Base-by-base conservation (phyloP, 2,329 filamentous ascomycete genomes). In the Calonectria multiphialidica region DNA sequence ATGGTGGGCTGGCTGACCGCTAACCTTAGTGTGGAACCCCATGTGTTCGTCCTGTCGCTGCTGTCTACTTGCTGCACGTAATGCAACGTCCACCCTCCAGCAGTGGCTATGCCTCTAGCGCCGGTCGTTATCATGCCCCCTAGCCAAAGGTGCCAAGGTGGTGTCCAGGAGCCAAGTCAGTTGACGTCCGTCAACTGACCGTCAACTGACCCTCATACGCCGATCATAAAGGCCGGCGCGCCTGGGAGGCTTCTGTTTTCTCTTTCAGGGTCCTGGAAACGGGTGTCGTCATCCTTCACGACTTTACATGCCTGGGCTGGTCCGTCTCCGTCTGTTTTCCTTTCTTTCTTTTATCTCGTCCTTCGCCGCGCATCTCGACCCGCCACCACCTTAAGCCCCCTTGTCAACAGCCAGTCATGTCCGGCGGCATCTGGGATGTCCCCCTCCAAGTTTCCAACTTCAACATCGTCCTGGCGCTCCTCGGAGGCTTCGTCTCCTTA, bases 401-500 rank as follows among this genome's bases (percentile, higher is more conserved):
- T n/a, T n/a, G 2, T 25, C 21, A 12, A 33, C 28, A 8, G 25
- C 6, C 15, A 18, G 50, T 13, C 33, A 79, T 79, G 78, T 66
- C 75, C 28, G 40, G 64, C 9, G 66, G 64, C 30, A 81, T 82
- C 28, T 84, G 83, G 83, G 76, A 76, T 5, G 75, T 84, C 13
- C 82, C 83, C 16, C 86, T 95, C 47, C 88, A 88, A 7, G 79
- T 93, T 35, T 92, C 89, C 74, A 93, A 96, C 82, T 98, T 98
- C 88, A 97, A 98, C 84, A 93, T 97, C 75, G 90, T 95, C 68
- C 94, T 81, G 93, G 94, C 68, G 90, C 33, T 94, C 6, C 84
- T 98, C 15, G 96, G 96, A 15, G 96, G 94, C 2, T 98, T 97
- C 85, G 92, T 98, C 74, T 95, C 94, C 0, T 77, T 97, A 21